Percentiles rank a stretch among this genome's conserved stretches.
These are phyloP conservation scores for Metschnikowia similis DNA, from an alignment of 805 yeast genomes.

Conservation along the genomic window DNA sequence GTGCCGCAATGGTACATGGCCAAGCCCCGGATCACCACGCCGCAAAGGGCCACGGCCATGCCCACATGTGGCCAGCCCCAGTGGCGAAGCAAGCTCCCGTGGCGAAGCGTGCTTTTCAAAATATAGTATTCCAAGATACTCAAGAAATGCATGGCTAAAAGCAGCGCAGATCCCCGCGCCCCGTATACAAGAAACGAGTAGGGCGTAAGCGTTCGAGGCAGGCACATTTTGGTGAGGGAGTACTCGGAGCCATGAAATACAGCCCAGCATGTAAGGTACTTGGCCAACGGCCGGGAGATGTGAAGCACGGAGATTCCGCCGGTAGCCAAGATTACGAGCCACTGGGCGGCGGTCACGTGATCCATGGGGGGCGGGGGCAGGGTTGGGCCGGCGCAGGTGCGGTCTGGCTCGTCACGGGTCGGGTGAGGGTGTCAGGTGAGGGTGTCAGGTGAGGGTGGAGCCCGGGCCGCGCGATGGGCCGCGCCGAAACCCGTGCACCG, in stretches of 20 bases:
- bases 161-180: slow-evolving; percentile 29
- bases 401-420: too few species aligned
- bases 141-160: slow-evolving; percentile 26
- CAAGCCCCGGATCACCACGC: slow-evolving; percentile 23
- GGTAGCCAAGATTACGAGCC: background rate
- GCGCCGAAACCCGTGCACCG: too few species aligned
- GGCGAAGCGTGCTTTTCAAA: slow-evolving; percentile 2
- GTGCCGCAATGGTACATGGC: slow-evolving; percentile 34
- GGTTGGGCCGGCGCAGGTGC: too few species aligned
- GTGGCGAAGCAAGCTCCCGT: background rate
- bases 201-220: slow-evolving; percentile 21
- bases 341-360: slow-evolving; percentile 5
- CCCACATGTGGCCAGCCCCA: slow-evolving; percentile 14
- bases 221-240: slow-evolving; percentile 22
- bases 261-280: slow-evolving; percentile 20
- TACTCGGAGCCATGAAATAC: slow-evolving; percentile 28
- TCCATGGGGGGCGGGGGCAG: background rate
- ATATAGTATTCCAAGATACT: slow-evolving; percentile 23
- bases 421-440: too few species aligned
- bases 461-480: too few species aligned
- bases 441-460: too few species aligned
- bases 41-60: slow-evolving; percentile 15
- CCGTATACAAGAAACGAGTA: slow-evolving; percentile 34
- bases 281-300: slow-evolving; percentile 6
- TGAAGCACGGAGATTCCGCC: background rate